Conservation (phyloP, 192 early-diverging fungal genomes). For the Coemansia sp. region DNA sequence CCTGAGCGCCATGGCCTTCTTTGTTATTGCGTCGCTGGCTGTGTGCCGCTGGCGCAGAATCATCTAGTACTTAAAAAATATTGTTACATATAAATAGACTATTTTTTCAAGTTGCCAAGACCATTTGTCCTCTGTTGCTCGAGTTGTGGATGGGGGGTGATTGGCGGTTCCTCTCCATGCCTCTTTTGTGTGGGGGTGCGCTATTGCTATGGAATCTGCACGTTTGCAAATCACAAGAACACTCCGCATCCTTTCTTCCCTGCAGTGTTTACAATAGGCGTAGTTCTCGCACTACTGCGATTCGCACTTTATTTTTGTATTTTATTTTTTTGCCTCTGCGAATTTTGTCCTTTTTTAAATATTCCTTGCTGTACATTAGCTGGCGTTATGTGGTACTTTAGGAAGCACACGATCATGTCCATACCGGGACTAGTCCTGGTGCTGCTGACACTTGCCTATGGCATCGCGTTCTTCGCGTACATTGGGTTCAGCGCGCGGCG, state of each 20-base stretch:
- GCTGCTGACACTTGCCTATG: slow-evolving; percentile 28
- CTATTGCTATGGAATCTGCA: background rate
- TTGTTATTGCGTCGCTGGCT: slow-evolving; percentile 15
- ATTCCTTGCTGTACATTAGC: background rate
- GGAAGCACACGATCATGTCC: slow-evolving; percentile 52
- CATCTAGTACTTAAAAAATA: slow-evolving; percentile 20
- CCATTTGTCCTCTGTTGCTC: background rate
- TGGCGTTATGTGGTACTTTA: slow-evolving; percentile 36
- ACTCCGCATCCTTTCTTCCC: background rate
- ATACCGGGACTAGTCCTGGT: slow-evolving; percentile 43
- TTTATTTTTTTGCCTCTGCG: background rate
- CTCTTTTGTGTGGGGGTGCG: background rate
- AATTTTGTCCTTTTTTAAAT: background rate
- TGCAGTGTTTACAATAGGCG: slow-evolving; percentile 9
- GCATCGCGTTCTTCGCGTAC: slow-evolving; percentile 47
- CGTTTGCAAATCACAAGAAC: background rate
- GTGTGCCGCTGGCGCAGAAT: slow-evolving; percentile 46
- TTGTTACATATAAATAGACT: background rate
- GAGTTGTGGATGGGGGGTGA: background rate
- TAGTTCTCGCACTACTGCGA: background rate
- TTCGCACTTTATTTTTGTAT: background rate
- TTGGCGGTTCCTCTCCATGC: background rate
- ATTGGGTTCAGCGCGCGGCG: slow-evolving; percentile 33
- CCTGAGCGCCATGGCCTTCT: slow-evolving; percentile 28
- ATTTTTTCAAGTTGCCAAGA: too few species aligned